A percentile compares a stretch with the other conserved stretches of the same genome.
Conservation (phyloP, 2,329 filamentous ascomycete species). For the Scedosporium apiospermum region DNA sequence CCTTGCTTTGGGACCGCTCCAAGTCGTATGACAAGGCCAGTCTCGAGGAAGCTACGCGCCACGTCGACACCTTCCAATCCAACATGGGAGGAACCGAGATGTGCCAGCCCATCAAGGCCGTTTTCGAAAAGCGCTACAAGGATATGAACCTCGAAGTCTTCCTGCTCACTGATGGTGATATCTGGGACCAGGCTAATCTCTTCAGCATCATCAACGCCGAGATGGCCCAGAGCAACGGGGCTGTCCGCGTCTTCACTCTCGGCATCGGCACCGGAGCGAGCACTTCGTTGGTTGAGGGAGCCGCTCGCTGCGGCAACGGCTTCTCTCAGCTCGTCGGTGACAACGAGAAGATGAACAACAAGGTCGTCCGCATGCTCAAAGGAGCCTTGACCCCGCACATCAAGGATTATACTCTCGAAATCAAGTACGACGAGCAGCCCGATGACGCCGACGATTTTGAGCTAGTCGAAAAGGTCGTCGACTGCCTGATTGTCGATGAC, state of each 20-base stretch:
- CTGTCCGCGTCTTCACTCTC: conserved; percentile 43
- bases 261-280: conserved; percentile 43
- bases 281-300: conserved; percentile 43
- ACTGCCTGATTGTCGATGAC: conserved; percentile 31
- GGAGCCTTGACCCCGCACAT: conserved; percentile 59
- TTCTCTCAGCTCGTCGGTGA: conserved; percentile 53
- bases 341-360: conserved; percentile 57
- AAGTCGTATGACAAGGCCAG: conserved; percentile 33
- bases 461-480: conserved; percentile 47
- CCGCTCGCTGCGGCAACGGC: conserved; percentile 44
- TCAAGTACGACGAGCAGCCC: conserved; percentile 39
- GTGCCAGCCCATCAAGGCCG: conserved; percentile 30
- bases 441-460: conserved; percentile 46
- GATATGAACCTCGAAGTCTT: conserved; percentile 44
- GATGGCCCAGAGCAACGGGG: conserved; percentile 27
- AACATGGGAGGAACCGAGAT: conserved; percentile 47
- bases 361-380: conserved; percentile 66
- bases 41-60: conserved; percentile 29
- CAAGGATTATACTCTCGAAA: conserved; percentile 51
- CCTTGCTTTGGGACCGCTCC: conserved; percentile 39
- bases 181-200: conserved; percentile 35
- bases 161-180: conserved; percentile 46
- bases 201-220: conserved; percentile 34
- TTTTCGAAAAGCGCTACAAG: conserved; percentile 30
- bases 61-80: conserved; percentile 32